Evolutionary conservation across 495 filamentous ascomycete genomes (phyloP).

Genomic region (Immersiella caudata): DNA sequence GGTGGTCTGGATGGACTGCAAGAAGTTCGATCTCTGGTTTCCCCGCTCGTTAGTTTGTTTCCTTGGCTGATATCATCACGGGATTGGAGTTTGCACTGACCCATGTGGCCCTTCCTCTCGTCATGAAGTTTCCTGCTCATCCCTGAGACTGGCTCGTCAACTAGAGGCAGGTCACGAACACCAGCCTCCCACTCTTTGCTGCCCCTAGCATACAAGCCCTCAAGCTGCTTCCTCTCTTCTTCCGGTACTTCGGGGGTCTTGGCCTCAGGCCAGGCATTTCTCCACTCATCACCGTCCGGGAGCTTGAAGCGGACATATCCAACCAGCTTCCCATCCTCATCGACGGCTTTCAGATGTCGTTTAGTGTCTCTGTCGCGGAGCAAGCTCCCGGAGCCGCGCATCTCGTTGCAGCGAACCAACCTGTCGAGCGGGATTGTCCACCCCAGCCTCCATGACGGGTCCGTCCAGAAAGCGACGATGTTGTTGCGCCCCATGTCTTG

Average conservation of each 20-base stretch:
- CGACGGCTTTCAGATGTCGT: neutral
- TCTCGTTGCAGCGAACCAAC: neutral
- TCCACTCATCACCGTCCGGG: neutral
- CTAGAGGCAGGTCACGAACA: neutral
- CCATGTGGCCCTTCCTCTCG: neutral
- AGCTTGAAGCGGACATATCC: slow-evolving; percentile 2
- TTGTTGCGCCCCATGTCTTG: slow-evolving; percentile 1
- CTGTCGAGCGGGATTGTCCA: neutral
- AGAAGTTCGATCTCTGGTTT: neutral
- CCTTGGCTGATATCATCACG: neutral
- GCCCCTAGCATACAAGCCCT: neutral
- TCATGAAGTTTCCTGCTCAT: neutral
- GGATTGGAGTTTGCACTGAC: neutral
- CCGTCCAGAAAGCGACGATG: neutral
- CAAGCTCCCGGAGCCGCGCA: neutral
- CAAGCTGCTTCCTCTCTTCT: neutral
- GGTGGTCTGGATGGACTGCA: neutral
- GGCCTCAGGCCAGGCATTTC: neutral
- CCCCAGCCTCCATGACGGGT: neutral
- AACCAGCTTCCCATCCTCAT: neutral
- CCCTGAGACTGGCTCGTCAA: neutral
- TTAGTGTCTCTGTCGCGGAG: neutral
- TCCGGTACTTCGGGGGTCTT: neutral
- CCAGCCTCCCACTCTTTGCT: neutral
- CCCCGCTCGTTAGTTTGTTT: neutral